phyloP scores from a whole-genome alignment of 495 filamentous ascomycete genomes.

The Apodospora peruviana region DNA sequence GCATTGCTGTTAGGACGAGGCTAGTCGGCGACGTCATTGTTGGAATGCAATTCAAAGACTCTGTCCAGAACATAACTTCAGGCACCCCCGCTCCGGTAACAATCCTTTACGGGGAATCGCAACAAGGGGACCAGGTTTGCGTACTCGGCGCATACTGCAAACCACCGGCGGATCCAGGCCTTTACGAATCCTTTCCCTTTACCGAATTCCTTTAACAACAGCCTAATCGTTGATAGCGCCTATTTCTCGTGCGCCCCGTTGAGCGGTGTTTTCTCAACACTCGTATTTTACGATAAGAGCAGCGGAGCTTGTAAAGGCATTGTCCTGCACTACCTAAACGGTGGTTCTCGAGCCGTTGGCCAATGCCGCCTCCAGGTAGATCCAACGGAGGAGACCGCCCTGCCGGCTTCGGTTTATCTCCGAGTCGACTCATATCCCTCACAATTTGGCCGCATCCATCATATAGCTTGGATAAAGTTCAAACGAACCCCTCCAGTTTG shows the following conservation, averaged over 20 bases:
- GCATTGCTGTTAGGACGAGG: slow-evolving; percentile 1
- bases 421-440: not conserved
- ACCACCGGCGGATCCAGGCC: not conserved
- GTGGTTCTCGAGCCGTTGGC: slow-evolving; percentile 11
- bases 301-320: slow-evolving; percentile 10
- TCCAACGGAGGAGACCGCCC: not conserved
- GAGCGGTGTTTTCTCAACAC: slow-evolving; percentile 3
- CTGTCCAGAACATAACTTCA: too few species aligned
- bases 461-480: too few species aligned
- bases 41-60: slow-evolving; percentile 2
- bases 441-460: too few species aligned
- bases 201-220: not conserved
- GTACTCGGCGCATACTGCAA: slow-evolving; percentile 10
- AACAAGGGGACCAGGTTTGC: not conserved
- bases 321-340: slow-evolving; percentile 13
- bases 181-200: not conserved
- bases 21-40: slow-evolving; percentile 8
- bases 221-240: not conserved
- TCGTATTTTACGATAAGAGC: slow-evolving; percentile 8
- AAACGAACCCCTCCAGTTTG: too few species aligned
- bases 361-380: slow-evolving; percentile 14
- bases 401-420: slow-evolving; percentile 6
- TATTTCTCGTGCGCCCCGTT: slow-evolving; percentile 14
- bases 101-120: slow-evolving; percentile 6
- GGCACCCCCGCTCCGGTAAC: slow-evolving; percentile 4